phyloP scores from a whole-genome alignment of 2,329 filamentous ascomycete genomes.

The Epichloe sp. region DNA sequence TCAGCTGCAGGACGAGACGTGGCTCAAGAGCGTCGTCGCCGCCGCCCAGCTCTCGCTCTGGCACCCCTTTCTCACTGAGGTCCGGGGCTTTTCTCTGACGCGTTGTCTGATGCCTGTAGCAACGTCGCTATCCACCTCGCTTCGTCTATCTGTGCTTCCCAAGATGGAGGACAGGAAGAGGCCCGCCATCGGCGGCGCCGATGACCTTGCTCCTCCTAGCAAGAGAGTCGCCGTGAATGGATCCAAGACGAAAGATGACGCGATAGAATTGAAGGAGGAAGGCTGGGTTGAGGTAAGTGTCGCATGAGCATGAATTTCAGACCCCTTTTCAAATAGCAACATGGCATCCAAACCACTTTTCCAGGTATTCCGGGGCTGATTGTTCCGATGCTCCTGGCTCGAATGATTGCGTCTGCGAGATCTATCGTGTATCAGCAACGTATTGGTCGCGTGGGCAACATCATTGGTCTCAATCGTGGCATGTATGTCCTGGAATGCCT shows the following conservation, averaged over 20 bases:
- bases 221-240: constrained; percentile 91
- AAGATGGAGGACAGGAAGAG: constrained; percentile 99
- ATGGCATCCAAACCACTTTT: constrained; percentile 2
- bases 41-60: constrained; percentile 16
- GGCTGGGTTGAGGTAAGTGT: constrained; percentile 54
- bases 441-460: constrained; percentile 2
- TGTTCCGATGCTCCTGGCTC: not conserved
- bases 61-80: constrained; percentile 25
- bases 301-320: constrained; percentile 19
- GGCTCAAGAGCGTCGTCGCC: constrained; percentile 18
- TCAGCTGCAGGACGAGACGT: constrained; percentile 21
- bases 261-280: constrained; percentile 43
- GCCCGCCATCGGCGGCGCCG: constrained; percentile 65
- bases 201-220: constrained; percentile 73
- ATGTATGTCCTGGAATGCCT: not conserved
- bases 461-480: not conserved
- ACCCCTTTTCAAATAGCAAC: constrained; percentile 6
- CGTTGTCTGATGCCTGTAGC: constrained; percentile 74
- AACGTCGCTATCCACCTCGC: constrained; percentile 54
- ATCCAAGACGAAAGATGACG: constrained; percentile 42
- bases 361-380: constrained; percentile 1
- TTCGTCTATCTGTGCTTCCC: constrained; percentile 68
- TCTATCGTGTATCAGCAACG: not conserved
- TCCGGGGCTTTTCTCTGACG: constrained; percentile 19
- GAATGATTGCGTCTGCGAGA: constrained; percentile 2